Base-by-base conservation (phyloP, 2,329 filamentous ascomycete species). In the Xylaria sp. region DNA sequence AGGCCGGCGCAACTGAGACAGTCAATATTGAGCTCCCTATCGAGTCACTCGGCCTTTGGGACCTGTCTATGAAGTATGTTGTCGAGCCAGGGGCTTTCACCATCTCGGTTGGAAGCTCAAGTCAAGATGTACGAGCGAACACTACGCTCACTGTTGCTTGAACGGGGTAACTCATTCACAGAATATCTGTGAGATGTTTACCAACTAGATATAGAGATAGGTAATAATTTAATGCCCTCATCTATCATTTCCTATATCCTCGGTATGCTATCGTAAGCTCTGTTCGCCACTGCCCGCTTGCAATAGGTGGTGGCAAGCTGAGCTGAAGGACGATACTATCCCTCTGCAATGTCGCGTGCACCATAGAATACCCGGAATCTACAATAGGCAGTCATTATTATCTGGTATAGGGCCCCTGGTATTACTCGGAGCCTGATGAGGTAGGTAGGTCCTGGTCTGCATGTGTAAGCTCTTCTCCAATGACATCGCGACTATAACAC, bases 61-160 rank as follows among this genome's bases (percentile, higher is more conserved):
- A 88, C 76, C 73, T 80, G 13, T 82, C 80, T 41, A 91, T 92
- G 89, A 81, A 90, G 78, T 93, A 93, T 78, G 89, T 92, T 28
- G 91, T 94, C 46, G 92, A 94, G 83, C 87, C 87, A 2, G 91
- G 91, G 1, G 85, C 90, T 50, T 94, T 93, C 77, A 80, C 84
- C 5, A 81, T 92, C 10, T 82, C 85, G 64, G 86, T 91, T 18
- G 91, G 90, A n/a, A 84, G 82, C 63, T 87, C 85, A 28, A 90
- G 88, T 73, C 81, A 81, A 64, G 86, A 90, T 77, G 76, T 90
- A 65, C 84, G 84, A 71, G 82, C 81, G 0, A 90, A 88, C 74
- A 83, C 84, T 41, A 90, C 85, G 1, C 84, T 90, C 55, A 87
- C 84, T 6, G 87, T 90, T 55, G 54, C 81, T 70, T 74, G 52